Percentiles rank a stretch among this genome's conserved stretches.
phyloP scores from a whole-genome alignment of 805 yeast genomes.

The Ogataea haglerorum region DNA sequence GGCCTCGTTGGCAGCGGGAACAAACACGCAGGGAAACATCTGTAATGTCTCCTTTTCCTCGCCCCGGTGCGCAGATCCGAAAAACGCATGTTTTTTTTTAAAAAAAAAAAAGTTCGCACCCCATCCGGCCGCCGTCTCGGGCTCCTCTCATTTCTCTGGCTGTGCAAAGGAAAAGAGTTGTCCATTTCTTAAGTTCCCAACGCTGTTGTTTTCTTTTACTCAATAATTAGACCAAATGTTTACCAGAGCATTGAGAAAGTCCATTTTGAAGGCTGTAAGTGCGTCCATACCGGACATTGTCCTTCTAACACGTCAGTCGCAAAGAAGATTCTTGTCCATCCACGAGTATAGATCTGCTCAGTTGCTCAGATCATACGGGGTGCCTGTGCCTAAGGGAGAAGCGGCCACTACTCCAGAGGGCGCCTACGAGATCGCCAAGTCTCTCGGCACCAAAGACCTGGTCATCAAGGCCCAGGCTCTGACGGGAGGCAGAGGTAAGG shows the following conservation, averaged over 20 bases:
- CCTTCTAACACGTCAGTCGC: constrained; percentile 16
- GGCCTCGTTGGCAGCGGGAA: constrained; percentile 1
- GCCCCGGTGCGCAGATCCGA: constrained; percentile 10
- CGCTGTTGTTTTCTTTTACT: constrained; percentile 8
- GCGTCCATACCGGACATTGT: background rate
- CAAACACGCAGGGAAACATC: constrained; percentile 1
- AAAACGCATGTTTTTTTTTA: background rate
- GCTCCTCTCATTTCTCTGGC: constrained; percentile 6
- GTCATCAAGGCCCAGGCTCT: constrained; percentile 98
- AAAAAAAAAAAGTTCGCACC: background rate
- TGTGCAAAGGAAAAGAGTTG: constrained; percentile 14
- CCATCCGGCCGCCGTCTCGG: constrained; percentile 10
- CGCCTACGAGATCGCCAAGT: constrained; percentile 79
- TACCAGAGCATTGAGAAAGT: constrained; percentile 22
- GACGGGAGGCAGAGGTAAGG: constrained; percentile 99
- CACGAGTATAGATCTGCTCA: constrained; percentile 97
- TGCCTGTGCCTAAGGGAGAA: constrained; percentile 87
- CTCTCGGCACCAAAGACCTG: constrained; percentile 71
- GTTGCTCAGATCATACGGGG: constrained; percentile 73
- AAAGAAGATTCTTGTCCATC: constrained; percentile 72
- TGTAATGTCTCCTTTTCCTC: background rate
- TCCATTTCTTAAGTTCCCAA: constrained; percentile 1
- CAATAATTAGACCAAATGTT: constrained; percentile 17
- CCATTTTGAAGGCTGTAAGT: constrained; percentile 22
- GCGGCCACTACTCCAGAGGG: constrained; percentile 89